Evolutionary conservation across 345 rosid species (phyloP).

Genomic region (Firmiana major): DNA sequence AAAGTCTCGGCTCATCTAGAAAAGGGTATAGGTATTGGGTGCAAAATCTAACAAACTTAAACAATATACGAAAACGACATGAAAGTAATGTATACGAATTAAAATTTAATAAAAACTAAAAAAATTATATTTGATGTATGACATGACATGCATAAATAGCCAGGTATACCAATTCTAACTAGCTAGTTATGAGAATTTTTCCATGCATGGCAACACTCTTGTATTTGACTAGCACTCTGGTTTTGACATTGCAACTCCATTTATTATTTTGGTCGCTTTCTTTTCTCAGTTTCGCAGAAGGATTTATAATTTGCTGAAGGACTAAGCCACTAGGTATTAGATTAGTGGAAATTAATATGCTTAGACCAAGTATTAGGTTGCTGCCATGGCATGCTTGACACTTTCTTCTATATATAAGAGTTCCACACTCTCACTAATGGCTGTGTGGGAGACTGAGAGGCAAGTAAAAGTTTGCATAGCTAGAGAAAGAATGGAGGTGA

Average conservation of each 20-base stretch:
- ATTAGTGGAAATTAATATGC: background rate
- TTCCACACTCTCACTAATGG: background rate
- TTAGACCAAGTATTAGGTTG: constrained; percentile 10
- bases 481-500: constrained; percentile 13
- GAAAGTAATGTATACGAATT: too few species aligned
- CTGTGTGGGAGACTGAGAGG: background rate
- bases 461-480: background rate
- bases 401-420: constrained; percentile 7
- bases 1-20: background rate
- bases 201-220: background rate
- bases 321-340: background rate
- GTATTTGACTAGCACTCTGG: background rate
- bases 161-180: background rate
- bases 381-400: background rate
- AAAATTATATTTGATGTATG: too few species aligned
- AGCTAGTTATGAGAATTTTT: background rate
- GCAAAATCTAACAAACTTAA: too few species aligned
- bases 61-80: too few species aligned
- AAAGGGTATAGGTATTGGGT: background rate
- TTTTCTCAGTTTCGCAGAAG: background rate
- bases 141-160: too few species aligned
- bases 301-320: background rate
- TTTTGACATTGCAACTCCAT: too few species aligned
- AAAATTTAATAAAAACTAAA: too few species aligned
- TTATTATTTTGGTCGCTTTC: background rate